Percentiles rank a stretch among this genome's conserved stretches.
Evolutionary conservation across 441 rosid genomes (phyloP).

Genomic region (Pelargonium fulgidum): DNA sequence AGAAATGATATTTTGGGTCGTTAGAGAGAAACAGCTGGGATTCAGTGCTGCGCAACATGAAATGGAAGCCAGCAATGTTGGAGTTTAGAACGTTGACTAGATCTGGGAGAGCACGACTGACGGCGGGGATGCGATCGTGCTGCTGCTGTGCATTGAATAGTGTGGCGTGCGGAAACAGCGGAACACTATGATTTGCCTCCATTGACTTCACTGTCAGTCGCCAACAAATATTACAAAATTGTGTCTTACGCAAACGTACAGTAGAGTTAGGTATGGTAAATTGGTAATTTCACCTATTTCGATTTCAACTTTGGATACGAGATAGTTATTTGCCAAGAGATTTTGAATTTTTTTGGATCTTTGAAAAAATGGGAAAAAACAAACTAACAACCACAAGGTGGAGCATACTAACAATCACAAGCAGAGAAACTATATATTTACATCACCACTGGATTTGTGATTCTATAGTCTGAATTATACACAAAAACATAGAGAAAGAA

Average conservation of each 20-base stretch:
- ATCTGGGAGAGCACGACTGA: neutral
- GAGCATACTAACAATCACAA: too few relatives aligned
- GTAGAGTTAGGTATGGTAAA: too few relatives aligned
- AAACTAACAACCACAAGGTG: too few relatives aligned
- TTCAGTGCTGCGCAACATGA: neutral
- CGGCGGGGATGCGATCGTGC: neutral
- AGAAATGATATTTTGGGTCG: neutral
- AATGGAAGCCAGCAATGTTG: neutral
- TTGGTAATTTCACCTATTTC: too few relatives aligned
- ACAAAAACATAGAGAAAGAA: too few relatives aligned
- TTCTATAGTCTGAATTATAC: too few relatives aligned
- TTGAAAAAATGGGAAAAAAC: too few relatives aligned
- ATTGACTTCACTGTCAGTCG: neutral
- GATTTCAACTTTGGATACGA: too few relatives aligned
- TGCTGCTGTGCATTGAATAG: neutral
- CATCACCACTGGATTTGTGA: too few relatives aligned
- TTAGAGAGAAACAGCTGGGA: neutral
- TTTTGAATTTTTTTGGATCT: too few relatives aligned
- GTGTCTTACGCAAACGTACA: neutral
- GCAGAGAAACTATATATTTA: too few relatives aligned
- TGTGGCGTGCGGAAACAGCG: neutral
- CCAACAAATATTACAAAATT: conserved; percentile 7
- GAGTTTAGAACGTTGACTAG: neutral
- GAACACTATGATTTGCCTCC: neutral
- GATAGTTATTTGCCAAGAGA: too few relatives aligned